A percentile compares a stretch with the other conserved stretches of the same genome.
These are phyloP conservation scores for Batkoa obscura DNA, from an alignment of 371 early-diverging fungal genomes.

Conservation along the genomic window DNA sequence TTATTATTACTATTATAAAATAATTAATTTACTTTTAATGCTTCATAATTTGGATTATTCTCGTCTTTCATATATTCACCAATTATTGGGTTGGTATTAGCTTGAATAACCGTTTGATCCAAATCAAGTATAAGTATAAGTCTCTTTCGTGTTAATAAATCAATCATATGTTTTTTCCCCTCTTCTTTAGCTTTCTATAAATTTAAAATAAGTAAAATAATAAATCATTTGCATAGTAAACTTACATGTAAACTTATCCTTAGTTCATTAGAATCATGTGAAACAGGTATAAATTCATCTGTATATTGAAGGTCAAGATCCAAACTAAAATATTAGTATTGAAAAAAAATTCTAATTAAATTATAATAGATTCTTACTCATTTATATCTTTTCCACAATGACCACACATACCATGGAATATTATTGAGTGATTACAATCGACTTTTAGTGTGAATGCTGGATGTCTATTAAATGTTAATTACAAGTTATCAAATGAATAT, in stretches of 20 bases:
- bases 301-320: background rate
- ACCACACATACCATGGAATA: background rate
- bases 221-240: background rate
- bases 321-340: background rate
- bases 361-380: background rate
- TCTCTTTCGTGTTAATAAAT: constrained; percentile 44
- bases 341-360: background rate
- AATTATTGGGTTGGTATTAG: constrained; percentile 64
- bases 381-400: constrained; percentile 2
- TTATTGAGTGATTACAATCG: background rate
- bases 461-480: no score
- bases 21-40: constrained; percentile 16
- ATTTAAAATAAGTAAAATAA: background rate
- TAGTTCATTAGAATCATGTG: background rate
- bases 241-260: background rate
- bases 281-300: background rate
- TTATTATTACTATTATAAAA: background rate
- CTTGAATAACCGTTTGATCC: constrained; percentile 98
- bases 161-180: constrained; percentile 43
- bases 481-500: no score
- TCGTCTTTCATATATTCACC: constrained; percentile 61
- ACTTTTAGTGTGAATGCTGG: background rate
- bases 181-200: constrained; percentile 57
- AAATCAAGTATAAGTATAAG: constrained; percentile 94
- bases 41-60: constrained; percentile 33